These are phyloP conservation scores for Boletus vinaceobasis DNA, from an alignment of 768 basidiomycete species.

Conservation along the genomic window DNA sequence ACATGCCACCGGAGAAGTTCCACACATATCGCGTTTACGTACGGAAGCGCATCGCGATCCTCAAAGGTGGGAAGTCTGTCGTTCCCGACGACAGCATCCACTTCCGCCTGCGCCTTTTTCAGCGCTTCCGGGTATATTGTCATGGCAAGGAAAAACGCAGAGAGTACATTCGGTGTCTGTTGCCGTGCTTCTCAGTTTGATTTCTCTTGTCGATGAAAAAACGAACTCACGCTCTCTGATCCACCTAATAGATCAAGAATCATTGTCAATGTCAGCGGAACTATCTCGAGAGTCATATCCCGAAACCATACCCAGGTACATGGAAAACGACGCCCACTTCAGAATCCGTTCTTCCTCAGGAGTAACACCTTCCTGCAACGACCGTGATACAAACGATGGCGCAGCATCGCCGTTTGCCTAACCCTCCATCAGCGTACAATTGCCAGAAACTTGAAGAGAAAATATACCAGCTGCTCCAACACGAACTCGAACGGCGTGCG, in stretches of 20 bases:
- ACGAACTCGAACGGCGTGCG: too few species aligned
- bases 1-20: slow-evolving; percentile 12
- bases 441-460: too few species aligned
- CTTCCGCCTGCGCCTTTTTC: slow-evolving; percentile 10
- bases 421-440: too few species aligned
- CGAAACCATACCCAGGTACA: slow-evolving; percentile 14
- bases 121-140: slow-evolving; percentile 4
- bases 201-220: slow-evolving; percentile 18
- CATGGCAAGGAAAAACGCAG: slow-evolving; percentile 22
- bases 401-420: too few species aligned
- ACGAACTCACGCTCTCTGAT: slow-evolving; percentile 15
- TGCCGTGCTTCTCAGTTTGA: background rate
- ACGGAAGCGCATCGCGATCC: slow-evolving; percentile 8
- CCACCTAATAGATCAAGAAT: slow-evolving; percentile 21
- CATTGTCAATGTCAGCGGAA: background rate
- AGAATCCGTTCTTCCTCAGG: slow-evolving; percentile 11
- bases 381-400: too few species aligned
- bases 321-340: slow-evolving; percentile 14
- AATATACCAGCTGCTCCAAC: too few species aligned
- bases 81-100: slow-evolving; percentile 8
- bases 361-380: too few species aligned
- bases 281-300: background rate
- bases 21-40: slow-evolving; percentile 15
- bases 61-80: too few species aligned
- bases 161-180: slow-evolving; percentile 7